phyloP scores from a whole-genome alignment of 805 yeast genomes.

The Candida incommunis region DNA sequence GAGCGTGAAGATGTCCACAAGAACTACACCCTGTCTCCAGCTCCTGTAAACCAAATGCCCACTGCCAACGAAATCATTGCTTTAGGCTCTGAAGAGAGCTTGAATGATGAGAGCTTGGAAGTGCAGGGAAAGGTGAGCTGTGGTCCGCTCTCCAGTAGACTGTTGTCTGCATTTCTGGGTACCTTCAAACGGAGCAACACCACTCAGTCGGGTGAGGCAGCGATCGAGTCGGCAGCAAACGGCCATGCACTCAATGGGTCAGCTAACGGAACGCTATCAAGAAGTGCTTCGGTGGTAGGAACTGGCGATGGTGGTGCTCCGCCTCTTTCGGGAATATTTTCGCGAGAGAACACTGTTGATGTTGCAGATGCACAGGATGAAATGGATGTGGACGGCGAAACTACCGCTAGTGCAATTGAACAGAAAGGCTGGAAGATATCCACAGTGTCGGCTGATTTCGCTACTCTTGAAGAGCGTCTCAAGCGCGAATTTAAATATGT shows the following conservation, averaged over 20 bases:
- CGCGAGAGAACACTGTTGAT: constrained; percentile 11
- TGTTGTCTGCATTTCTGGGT: constrained; percentile 62
- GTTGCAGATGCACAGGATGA: constrained; percentile 8
- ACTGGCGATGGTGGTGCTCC: not conserved
- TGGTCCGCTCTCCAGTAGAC: constrained; percentile 80
- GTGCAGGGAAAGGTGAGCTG: constrained; percentile 61
- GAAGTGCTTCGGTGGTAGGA: not conserved
- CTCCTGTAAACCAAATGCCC: constrained; percentile 7
- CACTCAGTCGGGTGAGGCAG: not conserved
- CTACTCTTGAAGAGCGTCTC: constrained; percentile 72
- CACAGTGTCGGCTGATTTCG: constrained; percentile 48
- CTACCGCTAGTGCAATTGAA: constrained; percentile 4
- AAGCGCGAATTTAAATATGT: constrained; percentile 79
- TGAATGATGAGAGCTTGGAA: constrained; percentile 50
- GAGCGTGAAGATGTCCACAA: constrained; percentile 60
- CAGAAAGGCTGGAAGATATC: constrained; percentile 13
- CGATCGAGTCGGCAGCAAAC: not conserved
- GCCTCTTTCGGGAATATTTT: not conserved
- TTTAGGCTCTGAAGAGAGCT: constrained; percentile 41
- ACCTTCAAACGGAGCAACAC: not conserved
- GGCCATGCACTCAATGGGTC: not conserved
- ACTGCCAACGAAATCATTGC: constrained; percentile 24
- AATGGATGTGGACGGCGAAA: constrained; percentile 10
- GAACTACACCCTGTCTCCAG: constrained; percentile 27
- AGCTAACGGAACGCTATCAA: not conserved